Conservation (phyloP, 1,139 yeast species). For the Zygoascus meyerae region DNA sequence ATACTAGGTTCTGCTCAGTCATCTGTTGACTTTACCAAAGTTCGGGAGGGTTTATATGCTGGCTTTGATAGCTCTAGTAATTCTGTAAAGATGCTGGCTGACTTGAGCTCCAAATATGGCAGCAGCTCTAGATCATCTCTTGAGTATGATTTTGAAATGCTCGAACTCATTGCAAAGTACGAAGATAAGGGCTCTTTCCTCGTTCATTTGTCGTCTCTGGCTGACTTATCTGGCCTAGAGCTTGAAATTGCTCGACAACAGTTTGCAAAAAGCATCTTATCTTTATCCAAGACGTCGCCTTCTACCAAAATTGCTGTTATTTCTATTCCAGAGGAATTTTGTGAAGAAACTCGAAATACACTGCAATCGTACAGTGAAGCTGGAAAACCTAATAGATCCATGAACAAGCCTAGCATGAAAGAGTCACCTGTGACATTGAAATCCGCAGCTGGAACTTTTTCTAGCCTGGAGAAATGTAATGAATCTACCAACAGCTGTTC, state of each 20-base stretch:
- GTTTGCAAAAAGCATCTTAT: slow-evolving; percentile 7
- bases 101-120: too few relatives aligned
- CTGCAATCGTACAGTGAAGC: background rate
- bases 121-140: background rate
- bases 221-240: slow-evolving; percentile 9
- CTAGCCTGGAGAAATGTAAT: slow-evolving; percentile 48
- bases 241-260: slow-evolving; percentile 12
- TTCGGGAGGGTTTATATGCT: too few relatives aligned
- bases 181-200: slow-evolving; percentile 5
- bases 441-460: slow-evolving; percentile 4
- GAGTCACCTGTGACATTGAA: background rate
- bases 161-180: slow-evolving; percentile 5
- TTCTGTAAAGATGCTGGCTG: too few relatives aligned
- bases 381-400: background rate
- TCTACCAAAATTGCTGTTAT: slow-evolving; percentile 19
- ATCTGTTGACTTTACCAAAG: too few relatives aligned
- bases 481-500: slow-evolving; percentile 51
- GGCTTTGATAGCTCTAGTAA: too few relatives aligned
- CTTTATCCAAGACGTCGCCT: slow-evolving; percentile 13
- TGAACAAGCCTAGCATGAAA: background rate
- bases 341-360: slow-evolving; percentile 12
- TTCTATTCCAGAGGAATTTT: slow-evolving; percentile 21
- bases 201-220: slow-evolving; percentile 12
- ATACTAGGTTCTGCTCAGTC: too few relatives aligned
- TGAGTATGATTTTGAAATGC: slow-evolving; percentile 1